Conservation (phyloP, 2,329 filamentous ascomycete species). For the Ophiosphaerella korrae region DNA sequence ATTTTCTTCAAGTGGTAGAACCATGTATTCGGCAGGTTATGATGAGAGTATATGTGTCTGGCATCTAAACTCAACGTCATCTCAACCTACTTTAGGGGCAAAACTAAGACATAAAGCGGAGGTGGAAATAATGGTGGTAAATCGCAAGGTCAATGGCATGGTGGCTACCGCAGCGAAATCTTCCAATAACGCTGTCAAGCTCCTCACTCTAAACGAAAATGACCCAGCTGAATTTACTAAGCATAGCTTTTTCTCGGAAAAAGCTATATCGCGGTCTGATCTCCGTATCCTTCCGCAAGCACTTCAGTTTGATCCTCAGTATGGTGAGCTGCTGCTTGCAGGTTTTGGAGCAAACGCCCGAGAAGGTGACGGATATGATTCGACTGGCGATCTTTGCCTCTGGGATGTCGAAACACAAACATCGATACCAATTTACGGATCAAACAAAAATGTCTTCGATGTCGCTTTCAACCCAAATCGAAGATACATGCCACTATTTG, state of each 20-base stretch:
- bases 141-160: constrained; percentile 33
- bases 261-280: constrained; percentile 34
- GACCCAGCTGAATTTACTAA: constrained; percentile 11
- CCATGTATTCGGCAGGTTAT: constrained; percentile 61
- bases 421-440: constrained; percentile 51
- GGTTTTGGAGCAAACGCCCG: constrained; percentile 56
- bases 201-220: constrained; percentile 29
- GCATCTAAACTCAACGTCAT: constrained; percentile 38
- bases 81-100: constrained; percentile 22
- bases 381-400: constrained; percentile 58
- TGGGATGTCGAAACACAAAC: constrained; percentile 57
- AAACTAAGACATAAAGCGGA: constrained; percentile 52
- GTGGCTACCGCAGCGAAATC: constrained; percentile 57
- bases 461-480: constrained; percentile 59
- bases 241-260: constrained; percentile 34
- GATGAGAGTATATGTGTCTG: constrained; percentile 56
- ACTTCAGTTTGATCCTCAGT: constrained; percentile 37
- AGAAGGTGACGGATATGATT: constrained; percentile 38
- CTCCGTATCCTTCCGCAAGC: constrained; percentile 38
- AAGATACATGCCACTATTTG: constrained; percentile 52
- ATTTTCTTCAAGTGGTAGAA: constrained; percentile 54
- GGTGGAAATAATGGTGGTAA: constrained; percentile 59
- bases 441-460: constrained; percentile 63
- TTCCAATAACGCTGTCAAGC: constrained; percentile 41
- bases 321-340: constrained; percentile 55